Conservation (phyloP, 805 yeast genomes). For the Candida michaelii region DNA sequence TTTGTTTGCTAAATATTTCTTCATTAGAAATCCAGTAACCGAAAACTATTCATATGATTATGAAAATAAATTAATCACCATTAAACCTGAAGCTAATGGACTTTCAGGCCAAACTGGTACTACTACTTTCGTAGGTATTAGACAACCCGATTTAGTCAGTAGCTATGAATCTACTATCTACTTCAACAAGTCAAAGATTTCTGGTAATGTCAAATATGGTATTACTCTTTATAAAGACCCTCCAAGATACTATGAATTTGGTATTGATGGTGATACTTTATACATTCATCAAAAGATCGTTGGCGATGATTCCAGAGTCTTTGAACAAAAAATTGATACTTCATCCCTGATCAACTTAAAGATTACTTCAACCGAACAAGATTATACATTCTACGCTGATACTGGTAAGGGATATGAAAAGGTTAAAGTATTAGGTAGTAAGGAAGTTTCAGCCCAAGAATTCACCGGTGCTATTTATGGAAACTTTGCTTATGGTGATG, state of each 20-base stretch:
- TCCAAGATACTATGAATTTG: conserved; percentile 6
- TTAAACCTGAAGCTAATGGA: background rate
- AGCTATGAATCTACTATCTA: background rate
- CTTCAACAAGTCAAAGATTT: conserved; percentile 2
- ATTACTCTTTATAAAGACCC: conserved; percentile 8
- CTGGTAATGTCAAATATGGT: conserved; percentile 1
- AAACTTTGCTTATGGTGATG: conserved; percentile 3
- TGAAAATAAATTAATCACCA: conserved; percentile 1
- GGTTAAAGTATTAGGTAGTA: background rate
- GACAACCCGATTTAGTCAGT: conserved; percentile 7
- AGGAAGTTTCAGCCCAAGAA: conserved; percentile 6
- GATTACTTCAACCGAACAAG: conserved; percentile 3
- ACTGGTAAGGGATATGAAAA: background rate
- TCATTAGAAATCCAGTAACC: conserved; percentile 4
- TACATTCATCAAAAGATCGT: background rate
- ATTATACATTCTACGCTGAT: conserved; percentile 4
- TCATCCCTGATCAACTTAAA: background rate
- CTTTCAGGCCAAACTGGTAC: conserved; percentile 2
- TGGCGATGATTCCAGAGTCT: background rate
- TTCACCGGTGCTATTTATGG: conserved; percentile 8
- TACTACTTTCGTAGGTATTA: conserved; percentile 6
- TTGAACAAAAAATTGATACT: conserved; percentile 3
- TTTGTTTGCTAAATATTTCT: conserved; percentile 3
- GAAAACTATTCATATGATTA: conserved; percentile 3
- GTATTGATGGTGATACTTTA: background rate